Evolutionary conservation across 2,329 filamentous ascomycete genomes (phyloP).

Genomic region (Penicillium rolfsii): DNA sequence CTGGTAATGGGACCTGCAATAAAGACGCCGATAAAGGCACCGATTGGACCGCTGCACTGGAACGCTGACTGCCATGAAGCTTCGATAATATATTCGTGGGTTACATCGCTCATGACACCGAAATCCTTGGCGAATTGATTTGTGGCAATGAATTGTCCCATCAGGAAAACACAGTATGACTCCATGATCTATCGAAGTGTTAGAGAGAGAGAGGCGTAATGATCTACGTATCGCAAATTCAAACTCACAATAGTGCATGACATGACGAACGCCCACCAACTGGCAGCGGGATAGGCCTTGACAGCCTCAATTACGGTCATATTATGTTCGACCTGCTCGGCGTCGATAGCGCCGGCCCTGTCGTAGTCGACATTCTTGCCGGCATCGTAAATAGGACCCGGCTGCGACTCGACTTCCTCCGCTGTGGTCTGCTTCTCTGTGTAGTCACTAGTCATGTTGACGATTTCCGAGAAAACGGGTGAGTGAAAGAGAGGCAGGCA

Average conservation of each 20-base stretch:
- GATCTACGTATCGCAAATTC: conserved; percentile 21
- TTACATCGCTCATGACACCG: conserved; percentile 46
- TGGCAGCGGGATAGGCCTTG: conserved; percentile 57
- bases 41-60: conserved; percentile 58
- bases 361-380: conserved; percentile 48
- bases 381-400: conserved; percentile 38
- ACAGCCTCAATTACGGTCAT: conserved; percentile 54
- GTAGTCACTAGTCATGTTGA: conserved; percentile 38
- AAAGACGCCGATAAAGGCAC: conserved; percentile 54
- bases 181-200: conserved; percentile 61
- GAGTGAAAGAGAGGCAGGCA: conserved; percentile 33
- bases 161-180: conserved; percentile 65
- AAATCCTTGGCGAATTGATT: conserved; percentile 51
- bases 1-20: conserved; percentile 59
- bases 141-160: conserved; percentile 61
- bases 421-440: conserved; percentile 38
- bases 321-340: conserved; percentile 58
- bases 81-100: conserved; percentile 46
- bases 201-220: conserved; percentile 15
- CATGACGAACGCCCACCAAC: conserved; percentile 60
- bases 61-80: conserved; percentile 64
- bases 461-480: conserved; percentile 32
- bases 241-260: conserved; percentile 59
- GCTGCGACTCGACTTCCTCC: conserved; percentile 39
- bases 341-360: conserved; percentile 60